phyloP scores from a whole-genome alignment of 2,329 filamentous ascomycete species.

The Harringtonia lauricola region DNA sequence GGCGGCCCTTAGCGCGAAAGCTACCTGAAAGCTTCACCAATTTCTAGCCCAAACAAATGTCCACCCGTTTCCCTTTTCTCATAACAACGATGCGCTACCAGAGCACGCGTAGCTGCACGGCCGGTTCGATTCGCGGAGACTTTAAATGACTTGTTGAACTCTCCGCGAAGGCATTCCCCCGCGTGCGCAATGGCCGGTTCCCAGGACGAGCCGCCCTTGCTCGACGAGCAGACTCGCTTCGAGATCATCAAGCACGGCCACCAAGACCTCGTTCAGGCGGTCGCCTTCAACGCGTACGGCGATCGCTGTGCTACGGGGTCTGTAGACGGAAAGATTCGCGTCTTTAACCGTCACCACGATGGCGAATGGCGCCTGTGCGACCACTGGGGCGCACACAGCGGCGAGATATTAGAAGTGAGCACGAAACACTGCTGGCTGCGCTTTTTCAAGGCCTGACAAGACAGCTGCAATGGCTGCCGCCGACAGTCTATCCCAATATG shows the following conservation, averaged over 20 bases:
- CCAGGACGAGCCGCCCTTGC: slow-evolving; percentile 17
- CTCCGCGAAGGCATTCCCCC: no score
- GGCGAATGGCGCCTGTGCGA: slow-evolving; percentile 72
- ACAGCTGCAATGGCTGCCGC: slow-evolving; percentile 86
- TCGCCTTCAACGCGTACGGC: slow-evolving; percentile 86
- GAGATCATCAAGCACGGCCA: slow-evolving; percentile 60
- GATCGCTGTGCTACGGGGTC: slow-evolving; percentile 85
- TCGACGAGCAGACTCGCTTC: slow-evolving; percentile 36
- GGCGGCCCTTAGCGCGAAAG: no score
- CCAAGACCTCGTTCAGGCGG: slow-evolving; percentile 69
- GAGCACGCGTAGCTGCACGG: no score
- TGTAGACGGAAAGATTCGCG: slow-evolving; percentile 83
- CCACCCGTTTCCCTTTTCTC: no score
- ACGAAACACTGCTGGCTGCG: neutral
- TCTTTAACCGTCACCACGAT: slow-evolving; percentile 77
- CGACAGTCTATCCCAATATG: slow-evolving; percentile 75
- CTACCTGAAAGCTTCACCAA: no score
- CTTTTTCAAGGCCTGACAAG: neutral
- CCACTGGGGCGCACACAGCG: slow-evolving; percentile 81
- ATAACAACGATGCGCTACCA: no score
- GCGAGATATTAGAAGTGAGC: slow-evolving; percentile 76
- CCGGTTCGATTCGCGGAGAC: no score
- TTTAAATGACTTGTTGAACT: no score
- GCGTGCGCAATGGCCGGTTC: slow-evolving; percentile 13
- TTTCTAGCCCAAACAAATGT: no score